Evolutionary conservation across 2,329 filamentous ascomycete genomes (phyloP).

Genomic region (Tympanopsis confertula): DNA sequence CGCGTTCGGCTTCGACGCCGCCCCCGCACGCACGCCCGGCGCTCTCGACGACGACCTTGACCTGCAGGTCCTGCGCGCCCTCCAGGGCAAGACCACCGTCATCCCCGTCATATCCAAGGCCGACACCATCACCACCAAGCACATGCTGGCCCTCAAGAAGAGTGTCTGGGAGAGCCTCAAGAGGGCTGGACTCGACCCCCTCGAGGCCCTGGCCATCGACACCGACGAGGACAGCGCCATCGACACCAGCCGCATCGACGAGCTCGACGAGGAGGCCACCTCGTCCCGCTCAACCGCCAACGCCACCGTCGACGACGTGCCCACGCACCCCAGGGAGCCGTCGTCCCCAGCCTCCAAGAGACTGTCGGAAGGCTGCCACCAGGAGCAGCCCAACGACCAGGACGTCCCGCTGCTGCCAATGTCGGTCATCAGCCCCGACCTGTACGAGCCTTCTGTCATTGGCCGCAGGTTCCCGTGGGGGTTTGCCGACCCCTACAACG

Average conservation of each 20-base stretch:
- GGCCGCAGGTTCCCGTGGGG: constrained; percentile 94
- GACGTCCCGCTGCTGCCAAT: constrained; percentile 64
- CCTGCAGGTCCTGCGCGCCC: constrained; percentile 73
- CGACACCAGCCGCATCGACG: constrained; percentile 3
- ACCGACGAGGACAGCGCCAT: constrained; percentile 33
- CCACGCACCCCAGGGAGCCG: constrained; percentile 14
- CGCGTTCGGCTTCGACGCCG: constrained; percentile 32
- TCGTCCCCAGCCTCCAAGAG: constrained; percentile 29
- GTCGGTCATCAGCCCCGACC: constrained; percentile 86
- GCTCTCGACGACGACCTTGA: constrained; percentile 81
- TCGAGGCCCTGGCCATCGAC: constrained; percentile 75
- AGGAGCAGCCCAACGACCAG: neutral
- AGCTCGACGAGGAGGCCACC: constrained; percentile 14
- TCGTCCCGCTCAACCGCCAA: constrained; percentile 24
- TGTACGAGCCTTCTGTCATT: constrained; percentile 67
- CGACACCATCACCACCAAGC: constrained; percentile 86
- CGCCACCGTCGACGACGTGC: constrained; percentile 5
- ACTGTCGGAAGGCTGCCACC: constrained; percentile 28
- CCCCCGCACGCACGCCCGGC: constrained; percentile 39
- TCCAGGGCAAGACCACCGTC: constrained; percentile 88
- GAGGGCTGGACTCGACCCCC: constrained; percentile 72
- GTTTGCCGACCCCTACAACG: constrained; percentile 85
- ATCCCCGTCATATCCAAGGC: constrained; percentile 94
- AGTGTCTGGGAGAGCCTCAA: constrained; percentile 82
- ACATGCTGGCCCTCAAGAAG: constrained; percentile 87